Evolutionary conservation across 345 rosid genomes (phyloP).

Genomic region (Corchorus olitorius): DNA sequence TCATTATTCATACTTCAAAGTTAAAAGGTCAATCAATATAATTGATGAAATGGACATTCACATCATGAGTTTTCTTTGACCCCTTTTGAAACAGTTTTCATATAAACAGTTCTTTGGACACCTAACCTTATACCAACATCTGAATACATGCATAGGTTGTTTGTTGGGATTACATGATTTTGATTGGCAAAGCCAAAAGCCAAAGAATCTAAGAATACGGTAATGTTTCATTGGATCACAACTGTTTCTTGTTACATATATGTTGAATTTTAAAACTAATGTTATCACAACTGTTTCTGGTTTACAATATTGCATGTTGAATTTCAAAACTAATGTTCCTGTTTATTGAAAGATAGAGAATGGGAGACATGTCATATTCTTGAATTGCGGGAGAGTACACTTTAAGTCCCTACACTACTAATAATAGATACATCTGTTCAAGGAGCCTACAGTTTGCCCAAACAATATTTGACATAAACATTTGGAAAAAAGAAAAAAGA

Average conservation of each 20-base stretch:
- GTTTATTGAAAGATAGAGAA: neutral
- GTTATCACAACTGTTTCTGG: neutral
- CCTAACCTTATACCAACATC: neutral
- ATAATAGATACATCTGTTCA: too few species aligned
- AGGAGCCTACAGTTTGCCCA: too few species aligned
- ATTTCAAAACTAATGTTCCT: neutral
- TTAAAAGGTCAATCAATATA: neutral
- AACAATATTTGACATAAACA: too few species aligned
- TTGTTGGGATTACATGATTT: neutral
- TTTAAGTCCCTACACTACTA: neutral
- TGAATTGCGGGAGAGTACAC: neutral
- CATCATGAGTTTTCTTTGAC: neutral
- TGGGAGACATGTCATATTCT: conserved; percentile 8
- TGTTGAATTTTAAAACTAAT: neutral
- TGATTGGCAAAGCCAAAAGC: neutral
- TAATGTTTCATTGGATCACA: conserved; percentile 3
- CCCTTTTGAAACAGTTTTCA: neutral
- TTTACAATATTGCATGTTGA: neutral
- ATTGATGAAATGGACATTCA: neutral
- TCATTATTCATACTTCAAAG: neutral
- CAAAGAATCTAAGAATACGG: neutral
- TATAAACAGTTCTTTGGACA: neutral
- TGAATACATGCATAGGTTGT: neutral
- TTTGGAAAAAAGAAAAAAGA: too few species aligned
- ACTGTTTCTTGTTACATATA: neutral